These are phyloP conservation scores for Aspergillus ellipticus DNA, from an alignment of 495 filamentous ascomycete species.

Conservation along the genomic window DNA sequence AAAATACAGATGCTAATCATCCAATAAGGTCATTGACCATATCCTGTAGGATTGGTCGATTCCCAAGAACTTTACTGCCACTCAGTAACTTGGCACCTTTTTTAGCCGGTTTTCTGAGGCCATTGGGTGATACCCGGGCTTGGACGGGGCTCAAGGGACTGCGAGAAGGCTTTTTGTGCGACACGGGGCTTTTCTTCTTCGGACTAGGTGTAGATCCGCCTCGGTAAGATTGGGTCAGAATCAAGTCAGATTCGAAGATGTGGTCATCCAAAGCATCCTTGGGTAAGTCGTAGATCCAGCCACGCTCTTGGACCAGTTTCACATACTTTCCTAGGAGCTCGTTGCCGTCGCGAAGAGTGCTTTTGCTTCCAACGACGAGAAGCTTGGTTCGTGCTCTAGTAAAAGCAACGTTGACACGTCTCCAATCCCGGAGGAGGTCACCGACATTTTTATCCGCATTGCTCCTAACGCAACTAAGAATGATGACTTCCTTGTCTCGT, in stretches of 20 bases:
- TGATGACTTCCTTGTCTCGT: conserved; percentile 85
- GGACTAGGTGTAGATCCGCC: conserved; percentile 14
- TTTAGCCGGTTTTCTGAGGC: conserved; percentile 35
- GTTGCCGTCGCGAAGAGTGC: conserved; percentile 66
- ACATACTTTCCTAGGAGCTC: conserved; percentile 76
- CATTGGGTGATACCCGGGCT: conserved; percentile 17
- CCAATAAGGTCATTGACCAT: conserved; percentile 49
- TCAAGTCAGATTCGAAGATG: conserved; percentile 46
- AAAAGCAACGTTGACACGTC: conserved; percentile 91
- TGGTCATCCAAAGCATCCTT: conserved; percentile 62
- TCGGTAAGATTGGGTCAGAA: conserved; percentile 16
- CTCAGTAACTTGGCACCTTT: conserved; percentile 34
- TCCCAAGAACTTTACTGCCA: conserved; percentile 33
- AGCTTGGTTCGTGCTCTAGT: conserved; percentile 89
- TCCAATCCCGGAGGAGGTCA: conserved; percentile 86
- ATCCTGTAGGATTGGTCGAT: conserved; percentile 50
- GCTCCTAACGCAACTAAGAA: conserved; percentile 80
- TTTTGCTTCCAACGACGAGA: conserved; percentile 75
- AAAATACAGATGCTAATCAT: conserved; percentile 19
- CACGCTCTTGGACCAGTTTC: conserved; percentile 63
- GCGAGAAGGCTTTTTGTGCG: conserved; percentile 18
- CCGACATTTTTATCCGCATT: conserved; percentile 78
- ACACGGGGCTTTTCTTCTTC: conserved; percentile 19
- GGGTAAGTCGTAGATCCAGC: conserved; percentile 74
- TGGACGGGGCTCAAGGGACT: conserved; percentile 39